Base-by-base conservation (phyloP, 768 basidiomycete genomes). In the Calvatia gigantea region DNA sequence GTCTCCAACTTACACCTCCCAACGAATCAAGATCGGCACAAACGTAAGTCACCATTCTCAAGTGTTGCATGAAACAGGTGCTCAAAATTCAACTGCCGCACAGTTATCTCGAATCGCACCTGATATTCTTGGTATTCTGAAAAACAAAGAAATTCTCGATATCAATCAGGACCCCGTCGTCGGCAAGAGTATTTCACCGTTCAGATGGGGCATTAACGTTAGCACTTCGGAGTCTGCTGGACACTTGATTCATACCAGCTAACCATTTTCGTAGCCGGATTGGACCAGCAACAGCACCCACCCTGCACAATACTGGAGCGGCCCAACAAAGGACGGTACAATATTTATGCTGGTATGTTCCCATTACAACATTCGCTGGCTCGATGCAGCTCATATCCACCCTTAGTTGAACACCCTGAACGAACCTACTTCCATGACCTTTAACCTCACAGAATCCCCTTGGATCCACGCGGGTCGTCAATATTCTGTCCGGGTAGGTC, bases 241-340 rank as follows among this genome's bases (percentile, higher is more conserved):
- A 33, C n/a, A n/a, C n/a, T 53, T 31, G 3, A 27, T 43, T 29
- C 32, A 9, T 41, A 52, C 28, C 11, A 39, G 19, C 35, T 52
- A 19, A 51, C 44, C 28, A 28, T 9, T 38, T 39, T 5, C 54
- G 3, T 42, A 78, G 76, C 72, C 72, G 15, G 72, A 78, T 53
- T 78, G 75, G 75, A 72, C 73, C 4, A 65, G 60, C 50, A 69
- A 76, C 60, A 62, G 61, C 23, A 76, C 77, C 1, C 78, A 82
- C 62, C 86, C 86, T 2, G 83, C 86, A 12, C 80, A 85, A 58
- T 87, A 81, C 64, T 87, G 86, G 85, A 85, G 83, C 58, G 86
- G 86, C 2, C 73, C 78, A 58, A 81, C 78, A 52, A 72, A 84
- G 65, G 82, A 86, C 47, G 86, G 86, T 47, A 82, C 81, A 1